A percentile compares a stretch with the other conserved stretches of the same genome.
phyloP scores from a whole-genome alignment of 2,329 filamentous ascomycete genomes.

The Allantophomopsis cytisporea region DNA sequence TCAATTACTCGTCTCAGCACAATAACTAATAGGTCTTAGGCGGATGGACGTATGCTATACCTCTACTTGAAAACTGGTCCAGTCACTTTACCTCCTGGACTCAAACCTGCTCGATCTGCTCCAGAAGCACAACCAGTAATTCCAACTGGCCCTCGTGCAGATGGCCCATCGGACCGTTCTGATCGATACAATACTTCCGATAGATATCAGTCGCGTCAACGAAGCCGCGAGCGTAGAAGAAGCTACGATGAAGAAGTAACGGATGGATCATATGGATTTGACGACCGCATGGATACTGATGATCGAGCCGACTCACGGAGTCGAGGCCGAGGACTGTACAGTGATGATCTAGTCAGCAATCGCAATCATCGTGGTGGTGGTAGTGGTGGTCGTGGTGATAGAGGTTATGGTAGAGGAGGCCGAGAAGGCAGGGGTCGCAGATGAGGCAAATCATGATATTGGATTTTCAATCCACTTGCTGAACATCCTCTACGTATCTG shows the following conservation, averaged over 20 bases:
- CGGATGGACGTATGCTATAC: slow-evolving; percentile 60
- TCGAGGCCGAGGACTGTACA: slow-evolving; percentile 13
- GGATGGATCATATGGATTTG: slow-evolving; percentile 20
- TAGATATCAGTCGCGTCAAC: slow-evolving; percentile 10
- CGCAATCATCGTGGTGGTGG: slow-evolving; percentile 7
- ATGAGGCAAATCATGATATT: slow-evolving; percentile 5
- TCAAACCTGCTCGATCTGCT: slow-evolving; percentile 1
- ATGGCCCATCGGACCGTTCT: slow-evolving; percentile 6
- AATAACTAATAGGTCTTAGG: slow-evolving; percentile 28
- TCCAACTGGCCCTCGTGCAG: slow-evolving; percentile 17
- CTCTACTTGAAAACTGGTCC: slow-evolving; percentile 53
- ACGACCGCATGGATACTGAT: slow-evolving; percentile 19
- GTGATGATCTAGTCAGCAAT: slow-evolving; percentile 14
- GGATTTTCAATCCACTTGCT: too few species aligned
- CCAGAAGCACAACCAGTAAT: slow-evolving; percentile 5
- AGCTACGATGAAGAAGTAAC: slow-evolving; percentile 15
- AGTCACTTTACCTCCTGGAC: slow-evolving; percentile 5
- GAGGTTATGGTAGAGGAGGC: slow-evolving; percentile 8
- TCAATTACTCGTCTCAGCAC: neutral
- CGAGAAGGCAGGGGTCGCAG: slow-evolving; percentile 9
- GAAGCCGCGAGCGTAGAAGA: slow-evolving; percentile 7
- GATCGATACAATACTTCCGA: slow-evolving; percentile 9
- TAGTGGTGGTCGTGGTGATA: slow-evolving; percentile 9
- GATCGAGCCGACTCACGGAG: slow-evolving; percentile 4
- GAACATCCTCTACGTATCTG: too few species aligned